phyloP scores from a whole-genome alignment of 2,329 filamentous ascomycete genomes.

The Trichoderma sp. region DNA sequence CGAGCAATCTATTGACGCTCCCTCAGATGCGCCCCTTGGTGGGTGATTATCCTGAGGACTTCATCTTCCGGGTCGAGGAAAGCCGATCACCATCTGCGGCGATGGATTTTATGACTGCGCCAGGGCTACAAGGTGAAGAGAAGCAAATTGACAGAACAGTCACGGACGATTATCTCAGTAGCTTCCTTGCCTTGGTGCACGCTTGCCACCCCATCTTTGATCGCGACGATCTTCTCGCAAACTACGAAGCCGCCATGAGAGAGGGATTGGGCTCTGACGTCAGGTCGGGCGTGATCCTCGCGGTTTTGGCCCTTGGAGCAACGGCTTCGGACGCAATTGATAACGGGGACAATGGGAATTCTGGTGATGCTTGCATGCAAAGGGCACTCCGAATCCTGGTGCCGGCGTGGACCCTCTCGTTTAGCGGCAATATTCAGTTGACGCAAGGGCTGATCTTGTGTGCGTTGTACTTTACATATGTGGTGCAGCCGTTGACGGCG shows the following conservation, averaged over 20 bases:
- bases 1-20: constrained; percentile 23
- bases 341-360: neutral
- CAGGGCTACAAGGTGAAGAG: neutral
- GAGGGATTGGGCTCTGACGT: constrained; percentile 15
- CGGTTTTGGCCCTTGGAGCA: constrained; percentile 23
- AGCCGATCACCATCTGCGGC: constrained; percentile 12
- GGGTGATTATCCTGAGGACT: constrained; percentile 24
- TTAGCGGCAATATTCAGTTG: constrained; percentile 19
- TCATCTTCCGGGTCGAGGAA: constrained; percentile 22
- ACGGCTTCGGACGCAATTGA: constrained; percentile 20
- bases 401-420: constrained; percentile 24
- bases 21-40: constrained; percentile 23
- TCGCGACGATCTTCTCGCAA: constrained; percentile 2
- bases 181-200: constrained; percentile 21
- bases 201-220: constrained; percentile 25
- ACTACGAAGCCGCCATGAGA: constrained; percentile 23
- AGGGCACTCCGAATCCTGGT: constrained; percentile 23
- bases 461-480: constrained; percentile 26
- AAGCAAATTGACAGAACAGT: neutral
- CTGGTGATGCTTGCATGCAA: constrained; percentile 20
- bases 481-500: constrained; percentile 25
- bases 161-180: constrained; percentile 18
- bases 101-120: constrained; percentile 9
- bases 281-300: constrained; percentile 22
- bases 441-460: constrained; percentile 24